Evolutionary conservation across 2,329 filamentous ascomycete species (phyloP).

Genomic region (Fusarium caatingaense): DNA sequence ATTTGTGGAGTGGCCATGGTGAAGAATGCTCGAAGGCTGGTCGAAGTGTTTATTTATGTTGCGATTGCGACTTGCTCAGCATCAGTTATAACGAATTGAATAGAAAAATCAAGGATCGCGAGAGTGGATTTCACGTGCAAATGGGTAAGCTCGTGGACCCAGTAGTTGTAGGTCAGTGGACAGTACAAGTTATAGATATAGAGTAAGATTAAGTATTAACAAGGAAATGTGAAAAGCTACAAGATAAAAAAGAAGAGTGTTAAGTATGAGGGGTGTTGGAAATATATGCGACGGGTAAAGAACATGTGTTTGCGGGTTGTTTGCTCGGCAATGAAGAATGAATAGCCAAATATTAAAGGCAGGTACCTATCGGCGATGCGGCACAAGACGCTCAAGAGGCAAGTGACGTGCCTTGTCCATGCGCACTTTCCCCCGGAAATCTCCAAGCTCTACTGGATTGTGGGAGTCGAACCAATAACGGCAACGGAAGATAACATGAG

Average conservation of each 20-base stretch:
- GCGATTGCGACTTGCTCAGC: slow-evolving; percentile 13
- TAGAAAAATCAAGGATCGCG: slow-evolving; percentile 7
- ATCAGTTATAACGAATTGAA: slow-evolving; percentile 1
- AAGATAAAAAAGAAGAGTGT: not conserved
- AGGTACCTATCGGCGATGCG: slow-evolving; percentile 35
- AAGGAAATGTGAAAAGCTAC: not conserved
- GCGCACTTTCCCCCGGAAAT: slow-evolving; percentile 14
- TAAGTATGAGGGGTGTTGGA: slow-evolving; percentile 8
- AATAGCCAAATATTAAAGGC: not conserved
- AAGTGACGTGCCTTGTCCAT: slow-evolving; percentile 40
- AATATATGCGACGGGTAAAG: slow-evolving; percentile 5
- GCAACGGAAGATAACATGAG: slow-evolving; percentile 4
- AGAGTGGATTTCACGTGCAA: slow-evolving; percentile 35
- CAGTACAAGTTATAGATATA: slow-evolving; percentile 9
- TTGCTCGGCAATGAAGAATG: slow-evolving; percentile 2
- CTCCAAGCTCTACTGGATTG: slow-evolving; percentile 6
- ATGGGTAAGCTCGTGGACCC: slow-evolving; percentile 23
- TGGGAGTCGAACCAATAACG: slow-evolving; percentile 22
- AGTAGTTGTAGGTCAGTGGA: slow-evolving; percentile 7
- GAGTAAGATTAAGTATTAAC: slow-evolving; percentile 1
- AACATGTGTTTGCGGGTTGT: slow-evolving; percentile 12
- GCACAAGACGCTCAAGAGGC: slow-evolving; percentile 35
- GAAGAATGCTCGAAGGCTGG: slow-evolving; percentile 1
- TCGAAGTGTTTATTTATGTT: slow-evolving; percentile 1
- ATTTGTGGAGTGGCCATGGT: slow-evolving; percentile 50